Evolutionary conservation across 2,329 filamentous ascomycete genomes (phyloP).

Genomic region (Sporothrix protearum): DNA sequence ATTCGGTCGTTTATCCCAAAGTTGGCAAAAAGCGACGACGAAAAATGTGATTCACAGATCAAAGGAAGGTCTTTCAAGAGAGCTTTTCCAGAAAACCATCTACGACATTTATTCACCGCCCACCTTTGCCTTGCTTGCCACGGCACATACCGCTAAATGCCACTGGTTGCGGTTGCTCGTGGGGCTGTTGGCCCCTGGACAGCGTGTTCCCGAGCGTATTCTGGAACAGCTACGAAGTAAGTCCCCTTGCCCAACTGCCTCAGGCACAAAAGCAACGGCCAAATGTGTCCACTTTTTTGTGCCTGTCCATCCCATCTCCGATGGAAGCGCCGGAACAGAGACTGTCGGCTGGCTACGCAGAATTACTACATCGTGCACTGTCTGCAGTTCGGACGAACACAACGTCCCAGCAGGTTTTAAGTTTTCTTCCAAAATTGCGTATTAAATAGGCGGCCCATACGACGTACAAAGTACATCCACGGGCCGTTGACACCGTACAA

Average conservation of each 20-base stretch:
- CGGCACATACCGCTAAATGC: not conserved
- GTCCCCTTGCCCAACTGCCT: not conserved
- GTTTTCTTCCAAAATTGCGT: not conserved
- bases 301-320: not conserved
- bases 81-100: not conserved
- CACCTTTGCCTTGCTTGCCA: constrained; percentile 1
- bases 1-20: not conserved
- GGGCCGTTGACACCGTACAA: no score
- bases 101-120: not conserved
- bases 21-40: not conserved
- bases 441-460: not conserved
- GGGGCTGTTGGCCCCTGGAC: not conserved
- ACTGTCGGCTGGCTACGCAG: not conserved
- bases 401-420: not conserved
- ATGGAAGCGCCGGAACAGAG: not conserved
- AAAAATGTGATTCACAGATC: not conserved
- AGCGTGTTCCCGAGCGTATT: not conserved
- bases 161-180: no score
- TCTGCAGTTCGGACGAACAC: not conserved
- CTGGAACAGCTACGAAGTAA: not conserved
- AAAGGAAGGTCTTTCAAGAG: not conserved
- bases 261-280: constrained; percentile 4
- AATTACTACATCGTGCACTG: not conserved
- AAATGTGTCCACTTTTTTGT: not conserved
- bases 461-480: not conserved